Base-by-base conservation (phyloP, 179 eudicot species). In the Drosera spatulata region DNA sequence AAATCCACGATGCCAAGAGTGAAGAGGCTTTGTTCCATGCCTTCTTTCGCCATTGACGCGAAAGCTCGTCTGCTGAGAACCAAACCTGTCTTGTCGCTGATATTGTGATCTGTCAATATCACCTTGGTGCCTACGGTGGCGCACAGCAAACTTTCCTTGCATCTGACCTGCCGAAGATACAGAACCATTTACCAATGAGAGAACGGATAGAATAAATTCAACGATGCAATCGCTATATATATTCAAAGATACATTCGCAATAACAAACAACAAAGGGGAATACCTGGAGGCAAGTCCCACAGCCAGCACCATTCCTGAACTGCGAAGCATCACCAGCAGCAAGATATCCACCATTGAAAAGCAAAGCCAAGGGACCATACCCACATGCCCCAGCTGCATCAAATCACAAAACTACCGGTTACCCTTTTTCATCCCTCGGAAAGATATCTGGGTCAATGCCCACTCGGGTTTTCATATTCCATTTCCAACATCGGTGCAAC, bases 201-300 rank as follows among this genome's bases (percentile, higher is more conserved):
- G n/a, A n/a, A n/a, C n/a, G n/a, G n/a, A n/a, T n/a, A n/a, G n/a
- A n/a, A 6, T 22, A 7, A 22, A 54, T 41, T n/a, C n/a, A n/a
- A n/a, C n/a, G n/a, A n/a, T n/a, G n/a, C n/a, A n/a, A n/a, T n/a
- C n/a, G n/a, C n/a, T n/a, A n/a, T n/a, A n/a, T n/a, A n/a, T n/a
- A n/a, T n/a, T n/a, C n/a, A n/a, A n/a, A n/a, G n/a, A n/a, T n/a
- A n/a, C n/a, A n/a, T n/a, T n/a, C n/a, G n/a, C n/a, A n/a, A n/a
- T n/a, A n/a, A n/a, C n/a, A n/a, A n/a, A n/a, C n/a, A n/a, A n/a
- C n/a, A n/a, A n/a, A n/a, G n/a, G n/a, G 33, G 38, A 40, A 33
- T 13, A 84, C 96, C 88, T 79, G 86, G 68, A 76, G 86, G 61
- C 96, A 88, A 54, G 96, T 82, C 50, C 95, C 96, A 66, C 96